Conservation (phyloP, 2,329 filamentous ascomycete species). For the Aphanoascus verrucosus region DNA sequence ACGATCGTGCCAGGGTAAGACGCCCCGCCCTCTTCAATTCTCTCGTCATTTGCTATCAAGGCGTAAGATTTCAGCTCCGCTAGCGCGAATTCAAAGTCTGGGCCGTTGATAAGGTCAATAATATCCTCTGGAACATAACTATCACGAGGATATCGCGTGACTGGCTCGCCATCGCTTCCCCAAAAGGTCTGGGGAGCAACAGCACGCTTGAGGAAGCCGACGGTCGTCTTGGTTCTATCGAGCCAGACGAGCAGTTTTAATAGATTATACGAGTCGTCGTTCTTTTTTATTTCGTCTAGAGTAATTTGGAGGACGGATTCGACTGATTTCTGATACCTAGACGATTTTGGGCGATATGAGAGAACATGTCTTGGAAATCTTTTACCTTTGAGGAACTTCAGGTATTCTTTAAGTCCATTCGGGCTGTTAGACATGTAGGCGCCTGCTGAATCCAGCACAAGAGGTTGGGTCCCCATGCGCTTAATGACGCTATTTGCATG, state of each 20-base stretch:
- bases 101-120: conserved; percentile 5
- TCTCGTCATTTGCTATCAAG: conserved; percentile 2
- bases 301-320: conserved; percentile 6
- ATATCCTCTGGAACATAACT: conserved; percentile 1
- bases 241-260: conserved; percentile 10
- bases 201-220: conserved; percentile 5
- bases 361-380: not conserved
- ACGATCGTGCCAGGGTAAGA: not conserved
- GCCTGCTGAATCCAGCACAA: conserved; percentile 6
- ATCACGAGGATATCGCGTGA: not conserved
- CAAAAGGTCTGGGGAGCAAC: conserved; percentile 2
- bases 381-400: not conserved
- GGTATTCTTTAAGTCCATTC: not conserved
- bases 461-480: conserved; percentile 3
- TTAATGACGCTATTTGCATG: conserved; percentile 1
- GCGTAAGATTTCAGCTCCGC: conserved; percentile 3
- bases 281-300: conserved; percentile 7
- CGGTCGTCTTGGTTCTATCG: conserved; percentile 6
- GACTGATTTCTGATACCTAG: conserved; percentile 7
- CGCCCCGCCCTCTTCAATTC: not conserved
- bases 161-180: not conserved
- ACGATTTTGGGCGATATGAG: not conserved
- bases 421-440: not conserved
- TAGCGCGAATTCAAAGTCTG: not conserved
- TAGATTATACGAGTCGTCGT: not conserved